Base-by-base conservation (phyloP, 2,329 filamentous ascomycete species). In the Cyphellophora attinorum region DNA sequence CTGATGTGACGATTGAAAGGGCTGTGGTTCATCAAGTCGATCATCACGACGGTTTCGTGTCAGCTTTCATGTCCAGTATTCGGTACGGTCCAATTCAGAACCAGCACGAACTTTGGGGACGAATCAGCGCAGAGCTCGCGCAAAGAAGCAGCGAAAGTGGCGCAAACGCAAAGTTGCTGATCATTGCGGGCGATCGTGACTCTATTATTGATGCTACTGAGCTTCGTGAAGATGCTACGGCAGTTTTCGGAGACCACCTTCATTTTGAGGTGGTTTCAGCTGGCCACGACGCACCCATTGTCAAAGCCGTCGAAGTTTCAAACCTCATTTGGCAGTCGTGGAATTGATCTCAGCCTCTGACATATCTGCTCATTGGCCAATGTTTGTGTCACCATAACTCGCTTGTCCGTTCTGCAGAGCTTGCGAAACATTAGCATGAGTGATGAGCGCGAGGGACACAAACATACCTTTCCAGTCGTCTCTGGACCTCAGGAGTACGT, bases 211-310 rank as follows among this genome's bases (percentile, higher is more conserved):
- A 77, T n/a, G 66, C 67, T 36, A 66, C 76, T 5, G 80, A 86
- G 58, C 58, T 78, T 15, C 58, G 72, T 1, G 67, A 72, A 29
- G 82, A 86, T 55, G 74, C 72, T 2, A 63, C 57, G 6, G 58
- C 59, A 8, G 67, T 70, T 11, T 54, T 85, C 14, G 76, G 77
- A 3, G 74, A 79, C 37, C 12, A 19, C 2, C 66, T 79, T 3
- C 64, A 72, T 37, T 66, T 78, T 32, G 60, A 66, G 27, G 58
- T 72, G 15, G 49, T 84, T 11, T 65, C 73, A 15, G 78, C 72
- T 4, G 81, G 79, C 0, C 82, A 86, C 52, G 81, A 85, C 49
- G 61, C 85, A 40, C 76, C 76, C 1, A 75, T 84, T 43, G 72
- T 72, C 10, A 68, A 68, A 37, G 73, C 72, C 3, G 59, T 63